A percentile compares a stretch with the other conserved stretches of the same genome.
Conservation (phyloP, 441 rosid genomes). For the Syzygium syzygioides region DNA sequence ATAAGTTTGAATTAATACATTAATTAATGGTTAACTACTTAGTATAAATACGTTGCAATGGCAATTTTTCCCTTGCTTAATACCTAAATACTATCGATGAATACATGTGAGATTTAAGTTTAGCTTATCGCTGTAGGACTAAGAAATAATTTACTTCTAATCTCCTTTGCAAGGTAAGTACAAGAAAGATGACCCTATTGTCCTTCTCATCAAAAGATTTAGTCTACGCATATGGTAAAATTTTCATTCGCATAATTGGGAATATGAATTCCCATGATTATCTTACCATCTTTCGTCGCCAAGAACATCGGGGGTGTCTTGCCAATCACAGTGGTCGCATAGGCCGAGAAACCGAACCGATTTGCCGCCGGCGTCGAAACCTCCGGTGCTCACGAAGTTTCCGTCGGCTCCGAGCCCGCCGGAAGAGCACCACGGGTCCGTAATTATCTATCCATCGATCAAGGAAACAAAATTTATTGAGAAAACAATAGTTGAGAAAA, state of each 20-base stretch:
- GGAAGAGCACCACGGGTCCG: conserved; percentile 74
- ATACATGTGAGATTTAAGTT: not conserved
- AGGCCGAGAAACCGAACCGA: conserved; percentile 31
- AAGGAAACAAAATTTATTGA: not conserved
- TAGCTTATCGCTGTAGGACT: not conserved
- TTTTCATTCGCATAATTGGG: not conserved
- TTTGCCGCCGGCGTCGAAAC: conserved; percentile 34
- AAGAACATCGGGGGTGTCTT: conserved; percentile 37
- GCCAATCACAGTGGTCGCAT: conserved; percentile 38
- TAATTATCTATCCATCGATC: not conserved
- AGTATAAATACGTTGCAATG: no score
- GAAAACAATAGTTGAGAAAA: not conserved
- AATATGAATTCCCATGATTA: not conserved
- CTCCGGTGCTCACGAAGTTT: conserved; percentile 50
- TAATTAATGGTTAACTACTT: no score
- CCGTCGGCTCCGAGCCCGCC: conserved; percentile 52
- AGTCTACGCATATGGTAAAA: not conserved
- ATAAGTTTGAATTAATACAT: no score
- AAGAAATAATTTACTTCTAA: not conserved
- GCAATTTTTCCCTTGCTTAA: no score
- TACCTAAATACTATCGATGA: not conserved
- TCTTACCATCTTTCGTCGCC: conserved; percentile 45
- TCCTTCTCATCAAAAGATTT: not conserved
- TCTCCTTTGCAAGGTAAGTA: not conserved
- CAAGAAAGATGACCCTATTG: not conserved